Evolutionary conservation across 257 asterid species (phyloP).

Genomic region (Solanum sejunctum): DNA sequence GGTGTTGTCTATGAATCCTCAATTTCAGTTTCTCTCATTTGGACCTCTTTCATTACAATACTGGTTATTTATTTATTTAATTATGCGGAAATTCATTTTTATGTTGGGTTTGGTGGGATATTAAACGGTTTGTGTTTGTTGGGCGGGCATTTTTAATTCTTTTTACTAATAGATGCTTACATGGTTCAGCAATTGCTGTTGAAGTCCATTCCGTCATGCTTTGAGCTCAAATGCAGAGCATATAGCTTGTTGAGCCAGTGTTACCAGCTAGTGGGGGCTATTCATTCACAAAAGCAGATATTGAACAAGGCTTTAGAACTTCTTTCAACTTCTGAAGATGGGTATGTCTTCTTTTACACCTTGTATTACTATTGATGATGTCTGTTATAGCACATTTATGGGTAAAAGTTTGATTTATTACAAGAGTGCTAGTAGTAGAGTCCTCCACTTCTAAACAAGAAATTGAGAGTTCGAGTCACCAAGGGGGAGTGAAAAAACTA

Average conservation of each 20-base stretch:
- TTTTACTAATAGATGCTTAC: conserved; percentile 8
- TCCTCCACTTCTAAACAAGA: background rate
- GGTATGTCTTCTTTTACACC: conserved; percentile 36
- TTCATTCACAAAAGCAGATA: conserved; percentile 86
- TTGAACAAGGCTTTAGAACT: conserved; percentile 81
- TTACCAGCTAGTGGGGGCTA: conserved; percentile 98
- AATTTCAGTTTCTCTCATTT: background rate
- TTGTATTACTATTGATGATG: background rate
- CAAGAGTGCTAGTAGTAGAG: background rate
- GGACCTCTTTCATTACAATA: background rate
- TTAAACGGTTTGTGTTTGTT: background rate
- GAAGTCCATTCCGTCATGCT: conserved; percentile 93
- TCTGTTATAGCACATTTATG: background rate
- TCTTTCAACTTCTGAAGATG: conserved; percentile 73
- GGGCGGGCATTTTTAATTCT: background rate
- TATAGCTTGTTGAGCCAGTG: conserved; percentile 93
- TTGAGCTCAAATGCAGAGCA: conserved; percentile 95
- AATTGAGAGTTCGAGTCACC: background rate
- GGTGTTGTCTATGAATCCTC: background rate
- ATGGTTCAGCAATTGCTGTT: conserved; percentile 87
- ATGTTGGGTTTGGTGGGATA: background rate
- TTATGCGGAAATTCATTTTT: background rate
- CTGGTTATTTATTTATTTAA: background rate
- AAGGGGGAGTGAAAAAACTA: background rate
- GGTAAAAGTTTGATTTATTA: background rate